Conservation (phyloP, 192 early-diverging fungal species). For the Coemansia sp. region DNA sequence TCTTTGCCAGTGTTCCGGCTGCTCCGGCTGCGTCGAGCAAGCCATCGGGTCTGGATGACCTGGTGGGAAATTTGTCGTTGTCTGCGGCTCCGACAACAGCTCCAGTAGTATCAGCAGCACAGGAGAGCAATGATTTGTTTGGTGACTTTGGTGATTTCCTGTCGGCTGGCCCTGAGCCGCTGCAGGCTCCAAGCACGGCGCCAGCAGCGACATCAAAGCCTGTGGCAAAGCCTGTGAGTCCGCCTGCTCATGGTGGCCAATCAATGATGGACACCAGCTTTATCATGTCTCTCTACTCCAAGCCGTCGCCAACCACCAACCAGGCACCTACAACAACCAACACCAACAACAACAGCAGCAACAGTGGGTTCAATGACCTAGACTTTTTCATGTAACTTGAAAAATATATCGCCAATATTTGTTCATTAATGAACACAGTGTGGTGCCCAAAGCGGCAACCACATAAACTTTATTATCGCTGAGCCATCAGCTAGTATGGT, state of each 20-base stretch:
- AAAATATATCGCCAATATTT: neutral
- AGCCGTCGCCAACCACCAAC: constrained; percentile 2
- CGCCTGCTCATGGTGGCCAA: constrained; percentile 18
- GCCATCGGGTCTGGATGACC: constrained; percentile 13
- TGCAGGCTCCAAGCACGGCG: constrained; percentile 13
- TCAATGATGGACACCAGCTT: constrained; percentile 46
- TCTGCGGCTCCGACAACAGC: constrained; percentile 8
- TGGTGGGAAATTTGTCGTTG: constrained; percentile 37
- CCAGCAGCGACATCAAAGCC: constrained; percentile 9
- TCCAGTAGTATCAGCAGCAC: constrained; percentile 13
- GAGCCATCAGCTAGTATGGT: no score
- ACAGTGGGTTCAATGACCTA: constrained; percentile 23
- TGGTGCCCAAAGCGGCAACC: no score
- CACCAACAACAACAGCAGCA: neutral
- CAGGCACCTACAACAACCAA: neutral
- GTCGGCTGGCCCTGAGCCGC: constrained; percentile 17
- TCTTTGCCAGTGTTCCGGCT: constrained; percentile 16
- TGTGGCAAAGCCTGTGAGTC: neutral
- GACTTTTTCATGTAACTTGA: constrained; percentile 29
- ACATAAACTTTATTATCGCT: no score
- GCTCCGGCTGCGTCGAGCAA: neutral
- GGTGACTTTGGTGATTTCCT: constrained; percentile 56
- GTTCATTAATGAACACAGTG: no score
- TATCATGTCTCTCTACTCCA: constrained; percentile 55
- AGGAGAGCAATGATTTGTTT: constrained; percentile 41